Percentiles rank a stretch among this genome's conserved stretches.
Conservation (phyloP, 352 stramenopile species). For the Phytophthora foliorum region DNA sequence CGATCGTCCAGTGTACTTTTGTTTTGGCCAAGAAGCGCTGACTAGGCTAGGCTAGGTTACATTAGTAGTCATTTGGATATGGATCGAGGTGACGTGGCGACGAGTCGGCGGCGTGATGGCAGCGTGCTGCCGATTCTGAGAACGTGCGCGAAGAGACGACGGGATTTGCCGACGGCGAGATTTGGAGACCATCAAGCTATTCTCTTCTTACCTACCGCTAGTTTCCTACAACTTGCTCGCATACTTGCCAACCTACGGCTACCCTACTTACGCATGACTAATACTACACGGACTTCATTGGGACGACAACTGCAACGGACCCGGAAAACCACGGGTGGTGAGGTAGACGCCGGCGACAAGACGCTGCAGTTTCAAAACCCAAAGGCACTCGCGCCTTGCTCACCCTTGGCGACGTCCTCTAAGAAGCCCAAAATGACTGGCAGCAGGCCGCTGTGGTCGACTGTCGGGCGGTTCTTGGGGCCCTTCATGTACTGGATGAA, state of each 20-base stretch:
- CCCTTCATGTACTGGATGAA: slow-evolving; percentile 86
- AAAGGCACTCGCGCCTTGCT: slow-evolving; percentile 73
- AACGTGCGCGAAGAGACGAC: slow-evolving; percentile 22
- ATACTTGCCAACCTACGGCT: slow-evolving; percentile 39
- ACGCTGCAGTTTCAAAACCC: slow-evolving; percentile 68
- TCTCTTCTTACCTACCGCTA: slow-evolving; percentile 23
- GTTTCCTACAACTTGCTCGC: slow-evolving; percentile 33
- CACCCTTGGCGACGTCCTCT: slow-evolving; percentile 68
- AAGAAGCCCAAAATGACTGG: slow-evolving; percentile 81
- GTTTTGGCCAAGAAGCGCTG: neutral
- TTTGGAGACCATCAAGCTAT: slow-evolving; percentile 9
- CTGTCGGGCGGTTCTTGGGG: slow-evolving; percentile 85
- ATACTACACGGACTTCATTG: slow-evolving; percentile 37
- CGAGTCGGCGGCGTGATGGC: slow-evolving; percentile 2
- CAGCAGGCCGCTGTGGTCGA: slow-evolving; percentile 79
- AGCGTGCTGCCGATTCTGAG: slow-evolving; percentile 18
- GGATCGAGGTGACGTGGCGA: slow-evolving; percentile 10
- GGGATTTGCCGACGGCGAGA: slow-evolving; percentile 22
- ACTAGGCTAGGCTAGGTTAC: no score
- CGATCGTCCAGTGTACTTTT: slow-evolving; percentile 3
- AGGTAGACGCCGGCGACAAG: slow-evolving; percentile 35
- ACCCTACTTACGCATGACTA: slow-evolving; percentile 39
- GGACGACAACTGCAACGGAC: slow-evolving; percentile 36
- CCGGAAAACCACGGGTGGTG: slow-evolving; percentile 21
- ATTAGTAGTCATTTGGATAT: slow-evolving; percentile 8